phyloP scores from a whole-genome alignment of 2,329 filamentous ascomycete genomes.

The Septoria petroselini region DNA sequence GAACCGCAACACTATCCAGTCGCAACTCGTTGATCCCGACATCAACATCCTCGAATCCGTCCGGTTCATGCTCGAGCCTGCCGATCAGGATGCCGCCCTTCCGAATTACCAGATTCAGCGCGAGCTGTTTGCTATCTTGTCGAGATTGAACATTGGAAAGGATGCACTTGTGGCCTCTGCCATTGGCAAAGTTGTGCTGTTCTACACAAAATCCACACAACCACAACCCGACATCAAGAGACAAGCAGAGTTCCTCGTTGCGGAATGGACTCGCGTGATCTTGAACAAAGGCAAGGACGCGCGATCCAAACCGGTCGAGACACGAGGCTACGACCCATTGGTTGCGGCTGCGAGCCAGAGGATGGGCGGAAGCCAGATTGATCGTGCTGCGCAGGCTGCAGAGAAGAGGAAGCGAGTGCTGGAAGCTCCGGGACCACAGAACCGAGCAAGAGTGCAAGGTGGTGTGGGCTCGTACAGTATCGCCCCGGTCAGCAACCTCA shows the following conservation, averaged over 20 bases:
- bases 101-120: constrained; percentile 97
- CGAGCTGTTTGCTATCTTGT: constrained; percentile 80
- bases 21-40: constrained; percentile 86
- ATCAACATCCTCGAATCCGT: constrained; percentile 93
- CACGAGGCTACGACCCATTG: constrained; percentile 59
- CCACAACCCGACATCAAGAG: constrained; percentile 87
- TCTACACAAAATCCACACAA: constrained; percentile 93
- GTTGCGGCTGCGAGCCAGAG: constrained; percentile 28
- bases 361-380: constrained; percentile 35
- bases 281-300: constrained; percentile 83
- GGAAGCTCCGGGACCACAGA: constrained; percentile 52
- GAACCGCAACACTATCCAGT: constrained; percentile 81
- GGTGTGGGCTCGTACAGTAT: constrained; percentile 61
- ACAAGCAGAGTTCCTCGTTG: constrained; percentile 85
- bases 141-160: constrained; percentile 81
- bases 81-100: constrained; percentile 80
- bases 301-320: constrained; percentile 73
- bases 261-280: constrained; percentile 93
- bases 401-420: constrained; percentile 53
- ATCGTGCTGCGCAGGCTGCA: constrained; percentile 44
- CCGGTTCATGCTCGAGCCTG: constrained; percentile 93
- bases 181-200: constrained; percentile 92
- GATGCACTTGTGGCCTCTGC: constrained; percentile 85
- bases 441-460: constrained; percentile 58
- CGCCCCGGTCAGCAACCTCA: constrained; percentile 56